Evolutionary conservation across 2,329 filamentous ascomycete genomes (phyloP).

Genomic region (Rhynchosporium agropyri): DNA sequence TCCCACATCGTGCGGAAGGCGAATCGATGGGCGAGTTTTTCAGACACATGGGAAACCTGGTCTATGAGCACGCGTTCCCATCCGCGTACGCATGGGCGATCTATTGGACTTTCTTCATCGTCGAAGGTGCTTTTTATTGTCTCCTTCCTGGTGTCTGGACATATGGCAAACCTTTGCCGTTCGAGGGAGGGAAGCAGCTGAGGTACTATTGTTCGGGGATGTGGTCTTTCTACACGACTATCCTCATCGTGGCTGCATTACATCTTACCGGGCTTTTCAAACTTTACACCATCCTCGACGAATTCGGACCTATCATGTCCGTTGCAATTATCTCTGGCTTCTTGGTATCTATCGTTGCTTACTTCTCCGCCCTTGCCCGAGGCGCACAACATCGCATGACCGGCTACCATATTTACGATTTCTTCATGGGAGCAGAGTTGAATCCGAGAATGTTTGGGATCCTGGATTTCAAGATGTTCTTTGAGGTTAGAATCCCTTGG

Average conservation of each 20-base stretch:
- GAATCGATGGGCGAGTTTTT: constrained; percentile 73
- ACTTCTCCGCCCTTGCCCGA: constrained; percentile 78
- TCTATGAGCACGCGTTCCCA: constrained; percentile 85
- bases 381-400: constrained; percentile 93
- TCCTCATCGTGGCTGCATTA: constrained; percentile 68
- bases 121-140: constrained; percentile 82
- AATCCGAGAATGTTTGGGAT: constrained; percentile 85
- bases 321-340: constrained; percentile 93
- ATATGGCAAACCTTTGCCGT: constrained; percentile 84
- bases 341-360: constrained; percentile 79
- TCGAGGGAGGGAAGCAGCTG: constrained; percentile 82
- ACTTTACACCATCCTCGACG: constrained; percentile 88
- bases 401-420: constrained; percentile 78
- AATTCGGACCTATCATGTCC: constrained; percentile 90
- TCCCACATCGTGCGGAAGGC: constrained; percentile 67
- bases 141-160: constrained; percentile 83
- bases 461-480: constrained; percentile 94
- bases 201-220: constrained; percentile 94
- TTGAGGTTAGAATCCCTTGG: constrained; percentile 90
- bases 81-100: constrained; percentile 82
- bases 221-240: constrained; percentile 84
- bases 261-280: constrained; percentile 86
- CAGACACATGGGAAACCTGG: constrained; percentile 68
- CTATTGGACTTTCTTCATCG: constrained; percentile 92
- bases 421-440: constrained; percentile 88